Evolutionary conservation across 345 rosid species (phyloP).

Genomic region (Alliaria petiolata): DNA sequence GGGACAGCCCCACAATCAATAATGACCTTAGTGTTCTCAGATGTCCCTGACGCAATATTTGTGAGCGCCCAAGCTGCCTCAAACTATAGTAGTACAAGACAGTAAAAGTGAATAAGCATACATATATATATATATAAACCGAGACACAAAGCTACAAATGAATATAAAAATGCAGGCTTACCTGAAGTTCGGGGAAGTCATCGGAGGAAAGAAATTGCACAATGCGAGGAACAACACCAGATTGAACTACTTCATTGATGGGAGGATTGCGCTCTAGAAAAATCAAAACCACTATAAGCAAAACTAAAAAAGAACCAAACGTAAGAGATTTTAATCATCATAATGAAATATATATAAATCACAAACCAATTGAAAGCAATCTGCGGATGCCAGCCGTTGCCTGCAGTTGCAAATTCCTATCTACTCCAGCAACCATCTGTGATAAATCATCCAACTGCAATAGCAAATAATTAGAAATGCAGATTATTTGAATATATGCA

Average conservation of each 20-base stretch:
- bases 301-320: background rate
- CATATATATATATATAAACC: background rate
- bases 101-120: background rate
- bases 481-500: too few species aligned
- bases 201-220: conserved; percentile 80
- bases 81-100: conserved; percentile 51
- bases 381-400: conserved; percentile 60
- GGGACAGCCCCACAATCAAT: conserved; percentile 84
- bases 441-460: conserved; percentile 58
- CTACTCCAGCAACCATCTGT: conserved; percentile 53
- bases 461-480: too few species aligned
- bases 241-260: conserved; percentile 69
- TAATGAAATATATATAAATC: background rate
- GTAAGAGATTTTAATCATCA: background rate
- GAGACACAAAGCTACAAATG: too few species aligned
- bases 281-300: background rate
- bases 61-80: conserved; percentile 99
- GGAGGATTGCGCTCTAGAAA: conserved; percentile 74
- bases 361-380: conserved; percentile 63
- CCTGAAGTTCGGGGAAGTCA: conserved; percentile 83
- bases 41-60: conserved; percentile 92
- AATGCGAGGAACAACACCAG: conserved; percentile 85
- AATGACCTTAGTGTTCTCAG: conserved; percentile 74
- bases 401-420: conserved; percentile 46
- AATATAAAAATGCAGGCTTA: background rate